phyloP scores from a whole-genome alignment of 768 basidiomycete genomes.

The Wakefieldia striispora region DNA sequence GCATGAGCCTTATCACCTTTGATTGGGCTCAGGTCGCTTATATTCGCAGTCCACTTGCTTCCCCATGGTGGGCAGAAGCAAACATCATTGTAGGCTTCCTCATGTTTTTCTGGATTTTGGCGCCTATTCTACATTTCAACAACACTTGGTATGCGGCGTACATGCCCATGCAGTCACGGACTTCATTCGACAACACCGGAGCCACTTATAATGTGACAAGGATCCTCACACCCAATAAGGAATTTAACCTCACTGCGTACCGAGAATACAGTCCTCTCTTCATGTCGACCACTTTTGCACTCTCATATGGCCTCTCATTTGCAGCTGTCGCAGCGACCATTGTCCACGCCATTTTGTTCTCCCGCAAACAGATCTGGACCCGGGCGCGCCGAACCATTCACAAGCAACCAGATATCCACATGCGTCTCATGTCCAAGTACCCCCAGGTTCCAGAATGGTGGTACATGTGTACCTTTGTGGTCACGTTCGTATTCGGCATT shows the following conservation, averaged over 20 bases:
- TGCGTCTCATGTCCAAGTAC: constrained; percentile 57
- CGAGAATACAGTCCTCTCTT: constrained; percentile 39
- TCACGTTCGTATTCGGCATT: constrained; percentile 61
- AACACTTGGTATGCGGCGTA: constrained; percentile 40
- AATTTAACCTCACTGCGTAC: constrained; percentile 35
- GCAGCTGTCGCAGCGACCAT: constrained; percentile 42
- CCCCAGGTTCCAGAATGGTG: constrained; percentile 62
- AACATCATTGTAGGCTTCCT: constrained; percentile 39
- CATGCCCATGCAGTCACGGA: constrained; percentile 40
- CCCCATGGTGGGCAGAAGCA: constrained; percentile 38
- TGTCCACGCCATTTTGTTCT: constrained; percentile 46
- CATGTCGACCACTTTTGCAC: constrained; percentile 50
- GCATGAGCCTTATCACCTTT: constrained; percentile 76
- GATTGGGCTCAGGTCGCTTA: constrained; percentile 81
- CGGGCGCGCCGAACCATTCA: constrained; percentile 50
- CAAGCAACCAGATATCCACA: constrained; percentile 60
- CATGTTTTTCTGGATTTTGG: constrained; percentile 33
- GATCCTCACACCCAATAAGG: constrained; percentile 33
- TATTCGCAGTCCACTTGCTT: constrained; percentile 36
- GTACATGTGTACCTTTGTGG: constrained; percentile 42
- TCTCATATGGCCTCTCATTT: constrained; percentile 50
- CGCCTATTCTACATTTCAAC: constrained; percentile 30
- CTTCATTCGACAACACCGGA: constrained; percentile 45
- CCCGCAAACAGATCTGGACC: constrained; percentile 54
- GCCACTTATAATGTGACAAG: constrained; percentile 37